Evolutionary conservation across 2,329 filamentous ascomycete species (phyloP).

Genomic region (Sarocladium brachiariae): DNA sequence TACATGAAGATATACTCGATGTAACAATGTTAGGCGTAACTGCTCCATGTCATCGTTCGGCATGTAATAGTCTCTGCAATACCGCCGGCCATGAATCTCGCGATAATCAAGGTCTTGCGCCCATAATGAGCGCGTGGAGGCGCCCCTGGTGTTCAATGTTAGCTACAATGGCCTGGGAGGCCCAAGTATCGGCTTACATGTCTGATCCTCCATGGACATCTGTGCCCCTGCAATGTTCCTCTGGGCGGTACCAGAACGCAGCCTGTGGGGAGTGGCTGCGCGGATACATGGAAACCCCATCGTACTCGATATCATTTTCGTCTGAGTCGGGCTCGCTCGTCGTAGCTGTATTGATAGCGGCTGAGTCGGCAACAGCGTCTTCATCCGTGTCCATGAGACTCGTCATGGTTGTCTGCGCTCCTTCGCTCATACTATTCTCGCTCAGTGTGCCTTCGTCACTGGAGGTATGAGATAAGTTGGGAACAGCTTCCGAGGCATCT

Average conservation of each 20-base stretch:
- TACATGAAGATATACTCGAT: slow-evolving; percentile 54
- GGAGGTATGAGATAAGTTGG: slow-evolving; percentile 23
- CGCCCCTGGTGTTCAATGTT: slow-evolving; percentile 23
- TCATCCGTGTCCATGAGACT: slow-evolving; percentile 29
- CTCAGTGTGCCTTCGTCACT: slow-evolving; percentile 27
- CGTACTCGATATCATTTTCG: slow-evolving; percentile 24
- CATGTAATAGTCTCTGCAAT: slow-evolving; percentile 57
- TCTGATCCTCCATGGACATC: slow-evolving; percentile 22
- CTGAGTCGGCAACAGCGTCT: slow-evolving; percentile 15
- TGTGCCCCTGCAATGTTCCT: slow-evolving; percentile 24
- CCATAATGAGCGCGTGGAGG: slow-evolving; percentile 42
- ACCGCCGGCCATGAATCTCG: slow-evolving; percentile 55
- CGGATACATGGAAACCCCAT: slow-evolving; percentile 38
- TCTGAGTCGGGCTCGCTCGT: slow-evolving; percentile 15
- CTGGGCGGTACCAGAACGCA: slow-evolving; percentile 27
- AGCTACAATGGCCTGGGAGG: background rate
- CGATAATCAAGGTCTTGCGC: slow-evolving; percentile 47
- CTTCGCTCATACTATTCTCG: slow-evolving; percentile 25
- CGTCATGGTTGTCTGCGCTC: slow-evolving; percentile 29
- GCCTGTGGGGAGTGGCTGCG: slow-evolving; percentile 32
- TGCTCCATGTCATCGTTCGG: slow-evolving; percentile 62
- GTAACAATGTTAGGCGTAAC: slow-evolving; percentile 52
- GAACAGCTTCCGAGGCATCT: slow-evolving; percentile 7
- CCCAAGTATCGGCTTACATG: slow-evolving; percentile 31
- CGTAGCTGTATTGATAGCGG: slow-evolving; percentile 5